Evolutionary conservation across 2,329 filamentous ascomycete genomes (phyloP).

Genomic region (Trichoderma sp.): DNA sequence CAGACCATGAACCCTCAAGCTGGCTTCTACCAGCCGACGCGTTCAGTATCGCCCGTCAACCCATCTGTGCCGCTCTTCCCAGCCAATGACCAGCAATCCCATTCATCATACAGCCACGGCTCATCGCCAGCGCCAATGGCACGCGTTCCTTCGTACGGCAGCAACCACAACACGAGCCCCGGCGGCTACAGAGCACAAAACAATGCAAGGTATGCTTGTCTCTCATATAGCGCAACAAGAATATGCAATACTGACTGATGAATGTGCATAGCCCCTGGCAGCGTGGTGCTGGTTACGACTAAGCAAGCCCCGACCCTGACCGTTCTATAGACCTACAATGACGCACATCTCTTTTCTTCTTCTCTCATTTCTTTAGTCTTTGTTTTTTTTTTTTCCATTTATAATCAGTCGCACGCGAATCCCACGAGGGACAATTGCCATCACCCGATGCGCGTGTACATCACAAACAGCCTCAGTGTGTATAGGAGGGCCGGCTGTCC

Average conservation of each 20-base stretch:
- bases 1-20: conserved; percentile 14
- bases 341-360: background rate
- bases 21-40: background rate
- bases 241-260: background rate
- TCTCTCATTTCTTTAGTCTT: background rate
- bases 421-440: background rate
- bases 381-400: background rate
- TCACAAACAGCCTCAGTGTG: conserved; percentile 8
- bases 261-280: conserved; percentile 44
- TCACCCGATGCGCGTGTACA: background rate
- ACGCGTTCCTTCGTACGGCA: conserved; percentile 4
- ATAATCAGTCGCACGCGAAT: conserved; percentile 11
- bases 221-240: conserved; percentile 25
- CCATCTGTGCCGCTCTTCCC: conserved; percentile 21
- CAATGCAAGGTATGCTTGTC: conserved; percentile 41
- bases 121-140: conserved; percentile 33
- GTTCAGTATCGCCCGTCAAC: conserved; percentile 17
- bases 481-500: conserved; percentile 1
- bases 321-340: conserved; percentile 8
- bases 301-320: conserved; percentile 26
- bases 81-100: conserved; percentile 13
- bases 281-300: conserved; percentile 49
- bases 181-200: conserved; percentile 42
- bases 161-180: conserved; percentile 31
- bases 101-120: conserved; percentile 18